These are phyloP conservation scores for Incumbomyces delicatus DNA, from an alignment of 2,329 filamentous ascomycete genomes.

Conservation along the genomic window DNA sequence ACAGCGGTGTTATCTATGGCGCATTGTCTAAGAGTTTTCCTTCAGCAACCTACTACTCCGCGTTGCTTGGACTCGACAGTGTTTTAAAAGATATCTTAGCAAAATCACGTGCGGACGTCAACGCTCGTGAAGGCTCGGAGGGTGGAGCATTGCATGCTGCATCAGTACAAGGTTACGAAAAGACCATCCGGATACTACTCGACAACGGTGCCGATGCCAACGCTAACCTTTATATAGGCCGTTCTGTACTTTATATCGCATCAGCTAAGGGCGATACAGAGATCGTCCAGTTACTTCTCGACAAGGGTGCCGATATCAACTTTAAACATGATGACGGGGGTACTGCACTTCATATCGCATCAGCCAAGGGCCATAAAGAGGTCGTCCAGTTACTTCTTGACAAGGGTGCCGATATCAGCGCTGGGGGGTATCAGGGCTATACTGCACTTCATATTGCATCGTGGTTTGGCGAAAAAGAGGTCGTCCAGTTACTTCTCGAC, in stretches of 20 bases:
- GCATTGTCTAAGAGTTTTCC: neutral
- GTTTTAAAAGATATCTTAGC: constrained; percentile 6
- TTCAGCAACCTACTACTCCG: constrained; percentile 10
- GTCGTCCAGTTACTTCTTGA: no score
- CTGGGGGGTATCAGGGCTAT: no score
- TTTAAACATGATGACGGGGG: no score
- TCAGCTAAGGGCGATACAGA: constrained; percentile 1
- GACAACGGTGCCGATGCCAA: constrained; percentile 11
- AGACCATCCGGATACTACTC: constrained; percentile 10
- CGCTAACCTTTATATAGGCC: neutral
- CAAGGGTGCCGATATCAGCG: no score
- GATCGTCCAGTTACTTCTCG: constrained; percentile 8
- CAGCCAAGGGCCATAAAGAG: no score
- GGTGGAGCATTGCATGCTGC: constrained; percentile 13
- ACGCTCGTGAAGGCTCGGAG: constrained; percentile 5
- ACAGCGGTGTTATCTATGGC: neutral
- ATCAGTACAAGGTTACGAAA: constrained; percentile 9
- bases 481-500: no score
- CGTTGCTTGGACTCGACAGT: constrained; percentile 9
- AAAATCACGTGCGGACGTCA: constrained; percentile 5
- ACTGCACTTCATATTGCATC: no score
- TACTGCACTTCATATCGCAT: no score
- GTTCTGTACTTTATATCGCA: constrained; percentile 6
- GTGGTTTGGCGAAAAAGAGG: no score
- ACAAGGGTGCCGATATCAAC: constrained; percentile 9